Percentiles rank a stretch among this genome's conserved stretches.
Evolutionary conservation across 2,329 filamentous ascomycete genomes (phyloP).

Genomic region (Elsinoe fawcettii): DNA sequence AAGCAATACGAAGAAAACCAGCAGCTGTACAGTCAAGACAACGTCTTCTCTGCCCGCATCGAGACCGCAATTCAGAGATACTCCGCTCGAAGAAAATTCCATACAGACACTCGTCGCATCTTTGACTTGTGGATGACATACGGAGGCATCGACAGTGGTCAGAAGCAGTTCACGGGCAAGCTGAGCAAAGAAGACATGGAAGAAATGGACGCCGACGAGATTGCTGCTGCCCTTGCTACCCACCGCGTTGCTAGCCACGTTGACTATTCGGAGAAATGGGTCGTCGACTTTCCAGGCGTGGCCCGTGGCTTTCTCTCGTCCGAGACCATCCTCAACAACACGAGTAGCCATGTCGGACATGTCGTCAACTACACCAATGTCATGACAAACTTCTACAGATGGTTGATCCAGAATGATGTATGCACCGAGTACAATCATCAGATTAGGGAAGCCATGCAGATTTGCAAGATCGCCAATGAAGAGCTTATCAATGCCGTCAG

Average conservation of each 20-base stretch:
- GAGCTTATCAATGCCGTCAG: slow-evolving; percentile 58
- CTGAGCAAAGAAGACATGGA: slow-evolving; percentile 54
- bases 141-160: slow-evolving; percentile 64
- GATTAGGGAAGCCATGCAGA: slow-evolving; percentile 54
- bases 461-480: slow-evolving; percentile 58
- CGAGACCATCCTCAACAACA: background rate
- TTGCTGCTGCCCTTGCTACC: slow-evolving; percentile 56
- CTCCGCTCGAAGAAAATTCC: slow-evolving; percentile 66
- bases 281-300: slow-evolving; percentile 72
- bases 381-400: slow-evolving; percentile 80
- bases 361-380: slow-evolving; percentile 57
- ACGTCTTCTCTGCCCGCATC: slow-evolving; percentile 56
- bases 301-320: slow-evolving; percentile 63
- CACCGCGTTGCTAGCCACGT: slow-evolving; percentile 46
- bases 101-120: slow-evolving; percentile 51
- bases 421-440: slow-evolving; percentile 71
- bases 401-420: slow-evolving; percentile 74
- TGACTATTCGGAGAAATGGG: slow-evolving; percentile 47
- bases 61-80: slow-evolving; percentile 79
- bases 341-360: slow-evolving; percentile 25
- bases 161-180: slow-evolving; percentile 53
- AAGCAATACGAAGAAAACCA: slow-evolving; percentile 59
- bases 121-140: slow-evolving; percentile 77
- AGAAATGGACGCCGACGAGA: slow-evolving; percentile 54
- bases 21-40: slow-evolving; percentile 55